phyloP scores from a whole-genome alignment of 2,329 filamentous ascomycete genomes.

The Ophioceras dolichostomum region DNA sequence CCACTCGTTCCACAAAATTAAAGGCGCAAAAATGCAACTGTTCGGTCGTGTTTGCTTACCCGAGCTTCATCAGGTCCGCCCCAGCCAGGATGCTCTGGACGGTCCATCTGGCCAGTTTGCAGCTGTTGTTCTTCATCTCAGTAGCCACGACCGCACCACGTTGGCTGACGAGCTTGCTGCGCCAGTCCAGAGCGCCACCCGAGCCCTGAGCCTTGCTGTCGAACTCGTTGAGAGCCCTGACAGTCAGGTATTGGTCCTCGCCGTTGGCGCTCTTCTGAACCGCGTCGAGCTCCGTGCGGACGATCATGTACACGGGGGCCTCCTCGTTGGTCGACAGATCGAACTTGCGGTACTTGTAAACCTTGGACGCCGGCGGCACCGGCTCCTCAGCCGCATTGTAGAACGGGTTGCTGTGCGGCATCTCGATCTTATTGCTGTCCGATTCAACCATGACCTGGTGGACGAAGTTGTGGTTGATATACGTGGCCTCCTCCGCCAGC shows the following conservation, averaged over 20 bases:
- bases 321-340: conserved; percentile 92
- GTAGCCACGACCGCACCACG: conserved; percentile 95
- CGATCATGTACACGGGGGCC: conserved; percentile 83
- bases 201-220: conserved; percentile 95
- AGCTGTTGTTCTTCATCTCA: conserved; percentile 99
- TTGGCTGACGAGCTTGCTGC: conserved; percentile 85
- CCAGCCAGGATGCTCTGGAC: conserved; percentile 93
- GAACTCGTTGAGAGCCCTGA: conserved; percentile 98
- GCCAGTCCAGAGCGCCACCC: conserved; percentile 92
- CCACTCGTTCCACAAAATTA: too few relatives aligned
- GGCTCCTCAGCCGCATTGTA: conserved; percentile 90
- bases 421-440: conserved; percentile 64
- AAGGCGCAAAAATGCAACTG: conserved; percentile 2
- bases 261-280: conserved; percentile 89
- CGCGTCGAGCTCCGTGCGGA: conserved; percentile 93
- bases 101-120: conserved; percentile 97
- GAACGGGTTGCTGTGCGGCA: conserved; percentile 89
- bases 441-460: conserved; percentile 88
- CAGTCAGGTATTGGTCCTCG: conserved; percentile 80
- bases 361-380: conserved; percentile 88
- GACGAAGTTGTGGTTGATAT: conserved; percentile 99
- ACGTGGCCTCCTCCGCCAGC: conserved; percentile 91
- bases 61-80: conserved; percentile 98
- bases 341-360: conserved; percentile 96
- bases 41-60: too few relatives aligned